phyloP scores from a whole-genome alignment of 371 early-diverging fungal genomes.

The Haplosporangium sp. region DNA sequence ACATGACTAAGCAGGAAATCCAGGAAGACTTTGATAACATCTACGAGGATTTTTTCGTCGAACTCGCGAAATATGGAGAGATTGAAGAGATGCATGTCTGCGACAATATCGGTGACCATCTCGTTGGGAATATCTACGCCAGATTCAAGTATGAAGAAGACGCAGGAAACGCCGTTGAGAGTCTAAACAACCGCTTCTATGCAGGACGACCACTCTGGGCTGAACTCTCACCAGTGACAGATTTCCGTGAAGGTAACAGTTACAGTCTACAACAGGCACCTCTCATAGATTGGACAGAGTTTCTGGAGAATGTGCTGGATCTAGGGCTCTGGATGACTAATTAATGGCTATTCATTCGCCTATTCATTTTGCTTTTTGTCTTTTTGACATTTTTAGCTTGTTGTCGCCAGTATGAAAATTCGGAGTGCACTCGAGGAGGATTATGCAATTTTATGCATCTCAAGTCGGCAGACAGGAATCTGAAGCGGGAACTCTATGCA shows the following conservation, averaged over 20 bases:
- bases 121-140: constrained; percentile 98
- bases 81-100: constrained; percentile 96
- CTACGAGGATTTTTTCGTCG: constrained; percentile 97
- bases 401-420: constrained; percentile 96
- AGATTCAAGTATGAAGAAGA: constrained; percentile 92
- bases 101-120: constrained; percentile 98
- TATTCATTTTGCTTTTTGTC: background rate
- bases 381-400: constrained; percentile 68
- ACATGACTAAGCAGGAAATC: constrained; percentile 78
- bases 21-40: constrained; percentile 96
- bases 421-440: constrained; percentile 96
- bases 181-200: constrained; percentile 94
- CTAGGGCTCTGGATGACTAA: constrained; percentile 3
- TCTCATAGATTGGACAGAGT: background rate
- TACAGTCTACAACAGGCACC: background rate
- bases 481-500: constrained; percentile 83
- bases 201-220: constrained; percentile 94
- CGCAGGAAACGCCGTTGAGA: constrained; percentile 91
- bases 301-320: background rate
- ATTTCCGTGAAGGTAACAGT: constrained; percentile 85
- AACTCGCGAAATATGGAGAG: constrained; percentile 96
- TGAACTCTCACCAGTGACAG: constrained; percentile 96
- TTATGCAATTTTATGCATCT: constrained; percentile 99
- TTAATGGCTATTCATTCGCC: background rate
- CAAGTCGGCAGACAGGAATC: constrained; percentile 78